A percentile compares a stretch with the other conserved stretches of the same genome.
These are phyloP conservation scores for Fusarium sp. DNA, from an alignment of 2,329 filamentous ascomycete species.

Conservation along the genomic window DNA sequence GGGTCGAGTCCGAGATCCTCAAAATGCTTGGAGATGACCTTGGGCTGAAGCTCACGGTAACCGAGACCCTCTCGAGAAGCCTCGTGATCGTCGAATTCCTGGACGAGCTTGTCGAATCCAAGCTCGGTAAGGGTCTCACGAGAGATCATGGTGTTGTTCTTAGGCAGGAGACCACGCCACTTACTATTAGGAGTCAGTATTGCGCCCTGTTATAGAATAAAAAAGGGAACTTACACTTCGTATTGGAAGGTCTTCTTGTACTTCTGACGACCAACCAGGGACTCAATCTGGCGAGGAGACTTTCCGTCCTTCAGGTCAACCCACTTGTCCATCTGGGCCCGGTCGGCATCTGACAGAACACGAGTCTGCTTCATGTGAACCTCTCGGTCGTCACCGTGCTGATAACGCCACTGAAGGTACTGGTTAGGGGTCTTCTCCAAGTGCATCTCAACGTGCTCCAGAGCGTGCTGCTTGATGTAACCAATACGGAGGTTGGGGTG, in stretches of 20 bases:
- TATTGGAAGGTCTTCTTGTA: conserved; percentile 99
- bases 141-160: conserved; percentile 92
- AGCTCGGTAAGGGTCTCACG: conserved; percentile 88
- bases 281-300: conserved; percentile 81
- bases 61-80: conserved; percentile 98
- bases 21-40: conserved; percentile 97
- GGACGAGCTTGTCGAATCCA: conserved; percentile 92
- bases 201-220: neutral
- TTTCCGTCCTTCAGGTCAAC: conserved; percentile 88
- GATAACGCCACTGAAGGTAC: conserved; percentile 98
- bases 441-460: conserved; percentile 99
- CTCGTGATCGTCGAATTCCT: conserved; percentile 99
- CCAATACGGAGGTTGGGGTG: conserved; percentile 98
- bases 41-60: conserved; percentile 92
- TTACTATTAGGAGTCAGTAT: conserved; percentile 67
- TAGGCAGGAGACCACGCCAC: conserved; percentile 89
- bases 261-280: conserved; percentile 95
- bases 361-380: conserved; percentile 98
- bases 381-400: conserved; percentile 95
- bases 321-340: conserved; percentile 89
- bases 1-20: conserved; percentile 96
- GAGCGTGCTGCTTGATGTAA: conserved; percentile 99
- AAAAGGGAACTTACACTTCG: conserved; percentile 75
- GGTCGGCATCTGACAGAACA: conserved; percentile 85
- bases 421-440: conserved; percentile 99